Conservation (phyloP, 2,329 filamentous ascomycete species). For the Penicillium griseofulvum region DNA sequence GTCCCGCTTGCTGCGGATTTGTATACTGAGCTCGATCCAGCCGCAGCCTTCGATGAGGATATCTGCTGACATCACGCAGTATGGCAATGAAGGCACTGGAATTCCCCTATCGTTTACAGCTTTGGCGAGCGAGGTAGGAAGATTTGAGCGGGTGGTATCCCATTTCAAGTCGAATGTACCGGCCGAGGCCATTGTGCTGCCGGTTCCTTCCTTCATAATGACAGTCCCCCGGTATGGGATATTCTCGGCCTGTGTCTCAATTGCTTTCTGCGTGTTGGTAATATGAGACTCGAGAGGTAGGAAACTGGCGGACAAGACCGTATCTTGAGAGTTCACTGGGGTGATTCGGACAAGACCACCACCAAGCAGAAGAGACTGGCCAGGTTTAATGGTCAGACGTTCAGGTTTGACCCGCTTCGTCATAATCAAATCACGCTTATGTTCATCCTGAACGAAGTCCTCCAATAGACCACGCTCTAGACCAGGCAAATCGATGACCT, state of each 20-base stretch:
- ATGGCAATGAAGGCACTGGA: slow-evolving; percentile 58
- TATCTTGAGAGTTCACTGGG: slow-evolving; percentile 61
- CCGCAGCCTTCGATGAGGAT: slow-evolving; percentile 88
- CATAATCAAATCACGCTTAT: slow-evolving; percentile 73
- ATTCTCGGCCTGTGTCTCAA: slow-evolving; percentile 66
- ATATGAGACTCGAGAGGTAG: slow-evolving; percentile 73
- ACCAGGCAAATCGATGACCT: slow-evolving; percentile 90
- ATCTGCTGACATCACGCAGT: slow-evolving; percentile 75
- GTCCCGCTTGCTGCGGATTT: slow-evolving; percentile 62
- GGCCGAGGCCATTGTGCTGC: slow-evolving; percentile 63
- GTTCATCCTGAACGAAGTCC: slow-evolving; percentile 64
- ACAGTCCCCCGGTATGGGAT: slow-evolving; percentile 60
- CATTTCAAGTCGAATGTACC: slow-evolving; percentile 72
- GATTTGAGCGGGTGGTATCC: slow-evolving; percentile 78
- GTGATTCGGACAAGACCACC: slow-evolving; percentile 87
- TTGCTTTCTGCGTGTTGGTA: slow-evolving; percentile 76
- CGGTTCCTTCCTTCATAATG: slow-evolving; percentile 60
- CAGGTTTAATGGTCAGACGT: slow-evolving; percentile 69
- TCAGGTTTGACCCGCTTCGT: slow-evolving; percentile 69
- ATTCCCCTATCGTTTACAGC: slow-evolving; percentile 62
- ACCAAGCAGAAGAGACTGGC: slow-evolving; percentile 78
- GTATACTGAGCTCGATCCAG: slow-evolving; percentile 84
- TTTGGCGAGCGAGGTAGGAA: slow-evolving; percentile 70
- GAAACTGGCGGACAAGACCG: slow-evolving; percentile 83
- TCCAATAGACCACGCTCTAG: slow-evolving; percentile 72